Conservation (phyloP, 2,329 filamentous ascomycete genomes). For the Aspergillus hiratsukae region DNA sequence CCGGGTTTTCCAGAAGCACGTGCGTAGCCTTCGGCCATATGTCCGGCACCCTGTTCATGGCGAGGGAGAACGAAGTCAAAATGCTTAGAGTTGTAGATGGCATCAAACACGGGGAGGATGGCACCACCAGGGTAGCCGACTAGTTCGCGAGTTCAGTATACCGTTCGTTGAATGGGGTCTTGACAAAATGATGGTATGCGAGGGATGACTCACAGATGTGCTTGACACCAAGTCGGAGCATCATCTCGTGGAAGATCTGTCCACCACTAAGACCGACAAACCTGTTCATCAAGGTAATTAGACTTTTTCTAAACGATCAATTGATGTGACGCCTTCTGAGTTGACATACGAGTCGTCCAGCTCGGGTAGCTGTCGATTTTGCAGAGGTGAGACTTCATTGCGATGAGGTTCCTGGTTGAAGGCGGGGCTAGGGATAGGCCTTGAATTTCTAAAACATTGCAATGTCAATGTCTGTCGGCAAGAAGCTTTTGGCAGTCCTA, state of each 20-base stretch:
- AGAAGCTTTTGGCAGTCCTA: background rate
- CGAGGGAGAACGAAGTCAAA: constrained; percentile 93
- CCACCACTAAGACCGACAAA: constrained; percentile 95
- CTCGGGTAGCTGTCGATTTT: constrained; percentile 55
- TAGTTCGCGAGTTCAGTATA: constrained; percentile 29
- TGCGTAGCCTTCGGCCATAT: constrained; percentile 98
- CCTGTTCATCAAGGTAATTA: constrained; percentile 38
- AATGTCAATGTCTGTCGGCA: constrained; percentile 13
- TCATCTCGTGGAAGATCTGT: constrained; percentile 99
- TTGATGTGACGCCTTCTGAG: background rate
- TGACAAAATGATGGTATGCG: background rate
- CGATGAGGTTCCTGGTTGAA: constrained; percentile 51
- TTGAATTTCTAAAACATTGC: constrained; percentile 44
- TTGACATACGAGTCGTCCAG: constrained; percentile 75
- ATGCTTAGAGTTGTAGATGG: constrained; percentile 96
- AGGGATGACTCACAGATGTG: constrained; percentile 72
- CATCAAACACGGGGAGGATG: constrained; percentile 96
- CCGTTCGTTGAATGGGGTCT: background rate
- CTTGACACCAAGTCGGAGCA: constrained; percentile 87
- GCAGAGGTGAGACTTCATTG: constrained; percentile 65
- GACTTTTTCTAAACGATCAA: background rate
- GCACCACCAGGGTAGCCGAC: constrained; percentile 91
- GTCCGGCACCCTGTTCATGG: constrained; percentile 95
- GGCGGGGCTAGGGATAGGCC: constrained; percentile 60
- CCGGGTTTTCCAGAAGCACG: constrained; percentile 89